Evolutionary conservation across 139 green algal species (phyloP).

Genomic region (Medakamo hakoo): DNA sequence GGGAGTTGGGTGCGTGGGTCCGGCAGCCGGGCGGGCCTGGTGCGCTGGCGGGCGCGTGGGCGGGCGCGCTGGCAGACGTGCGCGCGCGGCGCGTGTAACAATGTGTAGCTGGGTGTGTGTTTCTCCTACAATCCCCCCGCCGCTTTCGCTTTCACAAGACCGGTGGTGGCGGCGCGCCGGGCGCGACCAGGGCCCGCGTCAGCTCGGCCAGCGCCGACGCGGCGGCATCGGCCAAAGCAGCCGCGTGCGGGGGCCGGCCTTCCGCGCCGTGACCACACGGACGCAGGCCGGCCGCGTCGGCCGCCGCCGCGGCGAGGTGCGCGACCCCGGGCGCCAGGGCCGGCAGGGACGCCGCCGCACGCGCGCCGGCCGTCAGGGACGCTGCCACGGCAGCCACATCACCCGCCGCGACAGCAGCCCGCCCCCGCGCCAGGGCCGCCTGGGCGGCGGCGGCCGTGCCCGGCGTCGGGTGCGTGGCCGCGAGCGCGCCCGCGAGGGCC

Average conservation of each 20-base stretch:
- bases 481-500: background rate
- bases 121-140: no score
- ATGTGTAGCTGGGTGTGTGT: no score
- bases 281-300: background rate
- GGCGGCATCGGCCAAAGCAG: background rate
- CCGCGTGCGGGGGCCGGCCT: background rate
- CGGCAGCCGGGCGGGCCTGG: conserved; percentile 12
- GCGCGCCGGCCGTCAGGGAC: background rate
- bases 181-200: background rate
- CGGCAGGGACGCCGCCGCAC: background rate
- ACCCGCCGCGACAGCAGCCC: background rate
- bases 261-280: no score
- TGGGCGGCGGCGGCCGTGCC: background rate
- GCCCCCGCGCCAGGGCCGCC: background rate
- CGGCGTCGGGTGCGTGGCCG: background rate
- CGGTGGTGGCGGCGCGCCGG: no score
- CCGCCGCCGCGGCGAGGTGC: background rate
- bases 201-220: background rate
- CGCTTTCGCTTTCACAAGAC: no score
- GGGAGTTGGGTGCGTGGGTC: conserved; percentile 43
- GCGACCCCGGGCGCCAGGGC: background rate
- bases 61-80: background rate
- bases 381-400: background rate
- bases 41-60: conserved; percentile 33
- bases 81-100: background rate